These are phyloP conservation scores for Pseudogymnoascus sp. DNA, from an alignment of 2,329 filamentous ascomycete species.

Conservation along the genomic window DNA sequence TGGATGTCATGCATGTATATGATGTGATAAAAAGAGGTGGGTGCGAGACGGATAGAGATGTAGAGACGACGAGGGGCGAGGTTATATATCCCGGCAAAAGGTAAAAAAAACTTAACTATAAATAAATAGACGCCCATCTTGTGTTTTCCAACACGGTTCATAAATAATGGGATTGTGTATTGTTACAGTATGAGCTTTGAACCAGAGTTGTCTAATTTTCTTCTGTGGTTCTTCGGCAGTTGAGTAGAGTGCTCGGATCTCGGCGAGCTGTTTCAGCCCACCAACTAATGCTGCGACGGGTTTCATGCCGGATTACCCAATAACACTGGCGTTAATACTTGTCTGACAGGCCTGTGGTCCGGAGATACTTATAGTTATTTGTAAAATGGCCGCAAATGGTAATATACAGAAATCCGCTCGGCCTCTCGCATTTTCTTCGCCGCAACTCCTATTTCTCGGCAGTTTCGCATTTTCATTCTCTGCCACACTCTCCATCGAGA, in stretches of 20 bases:
- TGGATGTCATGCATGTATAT: neutral
- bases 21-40: neutral
- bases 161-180: too few species aligned
- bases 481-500: too few species aligned
- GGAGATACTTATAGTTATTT: neutral
- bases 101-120: too few species aligned
- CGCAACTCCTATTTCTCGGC: too few species aligned
- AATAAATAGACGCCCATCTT: neutral
- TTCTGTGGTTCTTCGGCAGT: neutral
- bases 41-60: neutral
- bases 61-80: neutral
- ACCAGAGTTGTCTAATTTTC: neutral
- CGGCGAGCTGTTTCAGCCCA: neutral
- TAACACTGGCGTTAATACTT: neutral
- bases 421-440: too few species aligned
- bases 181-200: neutral
- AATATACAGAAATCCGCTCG: too few species aligned
- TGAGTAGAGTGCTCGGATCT: neutral
- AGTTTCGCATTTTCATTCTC: too few species aligned
- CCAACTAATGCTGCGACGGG: neutral
- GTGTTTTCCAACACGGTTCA: neutral
- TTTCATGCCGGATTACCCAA: neutral
- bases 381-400: neutral
- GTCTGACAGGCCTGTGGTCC: neutral
- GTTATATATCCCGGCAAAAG: too few species aligned